Evolutionary conservation across 176 grass and related monocot genomes (phyloP), one percentile per base, ranked within the genome.

Genomic region (Tillandsia fasciculata): DNA sequence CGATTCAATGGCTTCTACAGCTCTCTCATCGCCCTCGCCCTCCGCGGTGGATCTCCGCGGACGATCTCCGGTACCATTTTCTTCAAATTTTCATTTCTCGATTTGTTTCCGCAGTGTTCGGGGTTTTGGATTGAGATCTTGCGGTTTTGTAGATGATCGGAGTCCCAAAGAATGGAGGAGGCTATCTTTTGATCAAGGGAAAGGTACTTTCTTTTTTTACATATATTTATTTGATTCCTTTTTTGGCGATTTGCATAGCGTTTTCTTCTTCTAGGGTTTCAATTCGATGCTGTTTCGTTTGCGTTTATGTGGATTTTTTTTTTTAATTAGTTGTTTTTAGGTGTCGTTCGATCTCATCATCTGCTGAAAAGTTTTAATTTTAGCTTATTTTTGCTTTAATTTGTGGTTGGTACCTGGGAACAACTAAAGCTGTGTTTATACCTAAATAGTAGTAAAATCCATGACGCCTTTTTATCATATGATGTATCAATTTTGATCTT

Each of bases 1-100:
- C 52, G 10, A 12, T 15, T 73, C 70, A 66, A 52, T 80, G 49
- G 58, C 77, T 17, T 73, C 77, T 1, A 12, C 61, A 7, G 50
- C 57, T 52, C 52, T 78, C 52, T 71, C 76, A 57, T 69, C 49
- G 9, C 59, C 68, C 50, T 73, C 63, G 54, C 61, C 77, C 77
- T 72, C 77, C 48, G 70, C 69, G 6, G 68, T 53, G 47, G 70
- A 51, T 51, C 11, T 80, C 17, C 50, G 77, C 48, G 77, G 56
- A 54, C 66, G 13, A 12, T 57, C 77, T 13, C 70, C 70, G 68
- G 77, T 72, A 26, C 13, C 63, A 11, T 26, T 64, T 18, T 50
- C 14, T 28, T 72, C 26, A 17, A 27, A 10, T 58, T 58, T 17
- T 58, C 54, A 14, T 20, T 58, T 58, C 15, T n/a, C 9, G 54